Conservation (phyloP, 495 filamentous ascomycete genomes). For the Neurospora sp. region DNA sequence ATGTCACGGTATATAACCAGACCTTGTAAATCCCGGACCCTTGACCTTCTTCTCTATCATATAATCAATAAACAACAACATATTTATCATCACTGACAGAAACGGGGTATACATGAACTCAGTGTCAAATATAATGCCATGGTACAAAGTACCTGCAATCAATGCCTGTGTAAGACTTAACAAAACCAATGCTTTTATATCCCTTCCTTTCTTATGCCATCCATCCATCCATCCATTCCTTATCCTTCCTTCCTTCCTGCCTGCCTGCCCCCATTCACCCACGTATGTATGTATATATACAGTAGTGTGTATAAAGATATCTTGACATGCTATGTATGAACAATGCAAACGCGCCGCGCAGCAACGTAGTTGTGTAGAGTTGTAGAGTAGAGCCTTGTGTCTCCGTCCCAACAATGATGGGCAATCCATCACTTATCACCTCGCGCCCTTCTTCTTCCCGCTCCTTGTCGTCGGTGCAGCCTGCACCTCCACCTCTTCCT, state of each 20-base stretch:
- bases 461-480: slow-evolving; percentile 8
- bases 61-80: no score
- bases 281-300: neutral
- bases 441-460: slow-evolving; percentile 6
- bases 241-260: neutral
- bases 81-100: no score
- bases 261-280: neutral
- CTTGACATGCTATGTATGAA: neutral
- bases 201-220: neutral
- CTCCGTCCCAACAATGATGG: neutral
- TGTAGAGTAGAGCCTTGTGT: neutral
- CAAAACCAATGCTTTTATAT: neutral
- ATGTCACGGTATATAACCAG: neutral
- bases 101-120: no score
- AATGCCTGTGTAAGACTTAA: neutral
- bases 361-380: neutral
- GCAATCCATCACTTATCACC: neutral
- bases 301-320: neutral
- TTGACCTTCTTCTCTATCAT: no score
- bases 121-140: neutral
- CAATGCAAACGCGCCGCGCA: neutral
- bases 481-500: slow-evolving; percentile 8
- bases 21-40: no score
- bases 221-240: neutral
- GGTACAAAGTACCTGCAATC: neutral